Conservation (phyloP, 2,329 filamentous ascomycete genomes). For the Fusarium mexicanum region DNA sequence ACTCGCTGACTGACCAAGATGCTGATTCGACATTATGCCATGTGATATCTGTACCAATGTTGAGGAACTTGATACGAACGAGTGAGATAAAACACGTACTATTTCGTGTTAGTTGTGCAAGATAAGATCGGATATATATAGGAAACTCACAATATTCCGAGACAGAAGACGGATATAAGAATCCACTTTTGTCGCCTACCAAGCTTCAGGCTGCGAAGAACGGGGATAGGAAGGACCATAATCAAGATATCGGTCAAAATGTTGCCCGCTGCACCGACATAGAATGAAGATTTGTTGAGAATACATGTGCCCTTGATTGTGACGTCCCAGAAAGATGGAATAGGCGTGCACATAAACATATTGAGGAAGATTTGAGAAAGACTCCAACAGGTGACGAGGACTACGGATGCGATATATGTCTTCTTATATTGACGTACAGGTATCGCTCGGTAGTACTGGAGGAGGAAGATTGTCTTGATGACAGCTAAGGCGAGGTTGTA, state of each 20-base stretch:
- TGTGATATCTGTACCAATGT: background rate
- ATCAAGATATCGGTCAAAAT: background rate
- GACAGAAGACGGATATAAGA: background rate
- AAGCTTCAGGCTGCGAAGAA: background rate
- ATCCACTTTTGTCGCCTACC: background rate
- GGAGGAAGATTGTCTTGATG: background rate
- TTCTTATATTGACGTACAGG: background rate
- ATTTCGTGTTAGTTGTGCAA: background rate
- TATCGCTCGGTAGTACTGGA: background rate
- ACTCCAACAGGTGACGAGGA: background rate
- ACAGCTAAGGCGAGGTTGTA: background rate
- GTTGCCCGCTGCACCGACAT: background rate
- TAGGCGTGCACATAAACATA: background rate
- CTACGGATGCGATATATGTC: background rate
- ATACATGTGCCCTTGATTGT: background rate
- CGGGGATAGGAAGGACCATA: background rate
- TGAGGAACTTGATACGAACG: background rate
- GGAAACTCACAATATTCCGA: background rate
- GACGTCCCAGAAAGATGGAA: background rate
- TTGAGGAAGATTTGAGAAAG: background rate
- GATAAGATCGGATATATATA: background rate
- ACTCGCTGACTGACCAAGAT: background rate
- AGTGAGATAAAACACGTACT: background rate
- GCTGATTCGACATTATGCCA: background rate
- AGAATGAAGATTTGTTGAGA: background rate